Base-by-base conservation (phyloP, 176 grass and related monocot species). In the Oryza brachyantha region DNA sequence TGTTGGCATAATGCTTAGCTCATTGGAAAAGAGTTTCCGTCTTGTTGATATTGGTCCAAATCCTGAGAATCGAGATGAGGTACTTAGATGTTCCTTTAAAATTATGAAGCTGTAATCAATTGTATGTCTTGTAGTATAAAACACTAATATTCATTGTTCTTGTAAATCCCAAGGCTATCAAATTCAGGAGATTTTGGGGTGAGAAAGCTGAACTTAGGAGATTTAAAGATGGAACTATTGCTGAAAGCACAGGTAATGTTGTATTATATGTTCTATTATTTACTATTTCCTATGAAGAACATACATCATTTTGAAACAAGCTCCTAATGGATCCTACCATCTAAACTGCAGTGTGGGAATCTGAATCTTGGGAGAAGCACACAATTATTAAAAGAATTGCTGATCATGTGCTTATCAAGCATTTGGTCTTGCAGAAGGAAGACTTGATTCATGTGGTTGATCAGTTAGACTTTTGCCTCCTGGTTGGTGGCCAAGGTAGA, bases 171-270 rank as follows among this genome's bases (percentile, higher is more conserved):
- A 80, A 97, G 94, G 89, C 34, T 72, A 31, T 77, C 29, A 89
- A 93, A 83, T 99, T 95, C 81, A 83, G 92, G 77, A 90, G 85
- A 90, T 91, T 99, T 83, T 99, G 96, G 90, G 92, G 90, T 69
- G 84, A 95, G 81, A 95, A 94, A 86, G 84, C 95, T 75, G 95
- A 98, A 83, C 95, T 98, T 82, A 87, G 91, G 80, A 88, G 92
- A 88, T 98, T 90, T 84, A 98, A 88, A 80, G 95, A 98, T 65
- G 95, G 95, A 76, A 88, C 85, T 55, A 98, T 94, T 88, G 95
- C 87, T 62, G 95, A 98, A 83, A 97, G 94, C 91, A 92, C 89
- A 88, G 94, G 94, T 84, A 80, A 57, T 78, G 32, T 72, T 81
- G 66, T 66, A n/a, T 66, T 81, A 21, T 52, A 52, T 52, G 14